These are phyloP conservation scores for Lyophyllum semitale DNA, from an alignment of 768 basidiomycete species.

Conservation along the genomic window DNA sequence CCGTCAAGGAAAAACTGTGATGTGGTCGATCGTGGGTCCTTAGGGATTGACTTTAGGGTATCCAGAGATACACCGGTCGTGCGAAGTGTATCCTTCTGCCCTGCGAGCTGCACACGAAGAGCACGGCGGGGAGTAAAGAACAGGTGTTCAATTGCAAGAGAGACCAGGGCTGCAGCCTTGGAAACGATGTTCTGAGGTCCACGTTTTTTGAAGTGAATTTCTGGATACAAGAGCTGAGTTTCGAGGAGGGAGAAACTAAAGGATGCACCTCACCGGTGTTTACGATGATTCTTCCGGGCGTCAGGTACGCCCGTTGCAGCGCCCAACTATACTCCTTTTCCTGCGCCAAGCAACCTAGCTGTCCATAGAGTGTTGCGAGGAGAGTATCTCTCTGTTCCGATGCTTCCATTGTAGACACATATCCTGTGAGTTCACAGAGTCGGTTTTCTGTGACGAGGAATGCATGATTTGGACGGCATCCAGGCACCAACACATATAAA, in stretches of 20 bases:
- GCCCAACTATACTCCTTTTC: neutral
- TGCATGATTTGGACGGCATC: neutral
- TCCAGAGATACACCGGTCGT: neutral
- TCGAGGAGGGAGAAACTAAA: neutral
- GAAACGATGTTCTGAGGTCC: neutral
- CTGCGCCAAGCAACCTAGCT: neutral
- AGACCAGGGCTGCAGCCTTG: neutral
- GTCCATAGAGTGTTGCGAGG: neutral
- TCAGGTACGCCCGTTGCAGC: neutral
- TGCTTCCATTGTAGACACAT: conserved; percentile 3
- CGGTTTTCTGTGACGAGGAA: conserved; percentile 9
- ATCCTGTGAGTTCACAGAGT: conserved; percentile 2
- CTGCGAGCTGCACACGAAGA: neutral
- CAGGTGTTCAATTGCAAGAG: neutral
- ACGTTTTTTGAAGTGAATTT: neutral
- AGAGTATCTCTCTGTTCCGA: conserved; percentile 11
- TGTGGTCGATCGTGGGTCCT: neutral
- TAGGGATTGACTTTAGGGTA: neutral
- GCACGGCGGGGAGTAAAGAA: neutral
- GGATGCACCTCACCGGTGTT: neutral
- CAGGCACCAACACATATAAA: conserved; percentile 2
- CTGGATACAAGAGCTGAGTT: neutral
- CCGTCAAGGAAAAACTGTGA: neutral
- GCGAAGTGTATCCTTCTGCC: neutral
- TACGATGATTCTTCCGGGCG: neutral